A percentile compares a stretch with the other conserved stretches of the same genome.
phyloP scores from a whole-genome alignment of 2,329 filamentous ascomycete genomes.

The Paramyrothecium roridum region DNA sequence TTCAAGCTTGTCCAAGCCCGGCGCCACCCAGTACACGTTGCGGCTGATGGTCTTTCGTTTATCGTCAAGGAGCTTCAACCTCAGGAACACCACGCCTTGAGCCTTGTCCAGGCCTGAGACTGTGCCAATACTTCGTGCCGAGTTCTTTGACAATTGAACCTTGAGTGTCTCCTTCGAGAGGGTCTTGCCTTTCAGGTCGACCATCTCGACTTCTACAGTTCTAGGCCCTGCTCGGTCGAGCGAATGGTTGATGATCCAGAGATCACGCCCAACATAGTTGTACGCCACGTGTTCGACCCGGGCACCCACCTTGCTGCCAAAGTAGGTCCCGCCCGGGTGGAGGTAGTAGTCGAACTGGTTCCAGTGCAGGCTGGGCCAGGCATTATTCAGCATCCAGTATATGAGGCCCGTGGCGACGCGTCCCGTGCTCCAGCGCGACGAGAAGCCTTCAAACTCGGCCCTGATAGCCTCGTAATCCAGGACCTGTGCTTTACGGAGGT shows the following conservation, averaged over 20 bases:
- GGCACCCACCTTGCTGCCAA: slow-evolving; percentile 51
- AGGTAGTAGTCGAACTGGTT: slow-evolving; percentile 63
- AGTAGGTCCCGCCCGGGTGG: slow-evolving; percentile 55
- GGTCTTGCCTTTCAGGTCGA: slow-evolving; percentile 42
- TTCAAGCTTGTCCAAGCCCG: slow-evolving; percentile 43
- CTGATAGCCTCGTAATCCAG: slow-evolving; percentile 63
- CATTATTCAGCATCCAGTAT: slow-evolving; percentile 67
- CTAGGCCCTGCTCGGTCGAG: slow-evolving; percentile 34
- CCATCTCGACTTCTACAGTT: slow-evolving; percentile 43
- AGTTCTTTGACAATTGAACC: slow-evolving; percentile 39
- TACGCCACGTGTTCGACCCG: slow-evolving; percentile 52
- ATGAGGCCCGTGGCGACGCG: slow-evolving; percentile 57
- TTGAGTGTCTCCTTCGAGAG: slow-evolving; percentile 29
- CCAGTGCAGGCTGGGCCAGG: slow-evolving; percentile 65
- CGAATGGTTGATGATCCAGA: slow-evolving; percentile 55
- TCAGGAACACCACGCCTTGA: slow-evolving; percentile 45
- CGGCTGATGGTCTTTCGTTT: slow-evolving; percentile 38
- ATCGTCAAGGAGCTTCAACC: slow-evolving; percentile 39
- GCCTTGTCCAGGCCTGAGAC: slow-evolving; percentile 22
- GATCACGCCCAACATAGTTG: slow-evolving; percentile 41
- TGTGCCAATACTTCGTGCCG: slow-evolving; percentile 24
- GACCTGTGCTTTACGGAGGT: slow-evolving; percentile 57
- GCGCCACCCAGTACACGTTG: slow-evolving; percentile 59
- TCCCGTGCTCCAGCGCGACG: slow-evolving; percentile 43
- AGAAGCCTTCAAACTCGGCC: slow-evolving; percentile 56